A percentile compares a stretch with the other conserved stretches of the same genome.
phyloP scores from a whole-genome alignment of 345 rosid genomes.

The Populus nigra region DNA sequence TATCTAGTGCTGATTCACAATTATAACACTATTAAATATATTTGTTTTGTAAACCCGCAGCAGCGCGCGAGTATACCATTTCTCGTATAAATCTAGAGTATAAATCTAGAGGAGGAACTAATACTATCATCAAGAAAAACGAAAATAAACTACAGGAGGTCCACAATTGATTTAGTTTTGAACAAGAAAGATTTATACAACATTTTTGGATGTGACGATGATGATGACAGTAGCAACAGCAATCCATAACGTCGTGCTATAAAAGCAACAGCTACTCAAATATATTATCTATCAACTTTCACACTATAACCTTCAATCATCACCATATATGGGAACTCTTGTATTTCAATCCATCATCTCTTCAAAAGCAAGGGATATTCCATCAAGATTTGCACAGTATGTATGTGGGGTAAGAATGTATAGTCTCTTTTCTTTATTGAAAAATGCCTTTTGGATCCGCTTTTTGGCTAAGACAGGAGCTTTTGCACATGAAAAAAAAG shows the following conservation, averaged over 20 bases:
- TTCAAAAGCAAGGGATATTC: conserved; percentile 28
- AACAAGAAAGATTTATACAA: neutral
- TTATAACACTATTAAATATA: too few species aligned
- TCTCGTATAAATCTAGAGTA: too few species aligned
- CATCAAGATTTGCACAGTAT: neutral
- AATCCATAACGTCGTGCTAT: conserved; percentile 32
- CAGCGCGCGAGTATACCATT: too few species aligned
- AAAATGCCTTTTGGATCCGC: neutral
- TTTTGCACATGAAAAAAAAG: neutral
- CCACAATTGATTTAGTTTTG: neutral
- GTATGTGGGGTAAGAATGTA: neutral
- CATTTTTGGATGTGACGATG: neutral
- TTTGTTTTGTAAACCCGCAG: accelerated
- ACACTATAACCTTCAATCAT: conserved; percentile 28
- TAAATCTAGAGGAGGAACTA: neutral
- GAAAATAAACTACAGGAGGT: neutral
- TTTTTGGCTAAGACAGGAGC: neutral
- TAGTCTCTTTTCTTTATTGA: neutral
- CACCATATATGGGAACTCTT: conserved; percentile 21
- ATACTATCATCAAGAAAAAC: neutral
- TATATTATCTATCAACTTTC: conserved; percentile 14
- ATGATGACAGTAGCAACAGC: conserved; percentile 18
- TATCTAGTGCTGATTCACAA: too few species aligned
- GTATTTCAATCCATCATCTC: conserved; percentile 33
- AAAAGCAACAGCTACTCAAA: conserved; percentile 34